These are phyloP conservation scores for Diaporthe batatas DNA, from an alignment of 2,329 filamentous ascomycete species.

Conservation along the genomic window DNA sequence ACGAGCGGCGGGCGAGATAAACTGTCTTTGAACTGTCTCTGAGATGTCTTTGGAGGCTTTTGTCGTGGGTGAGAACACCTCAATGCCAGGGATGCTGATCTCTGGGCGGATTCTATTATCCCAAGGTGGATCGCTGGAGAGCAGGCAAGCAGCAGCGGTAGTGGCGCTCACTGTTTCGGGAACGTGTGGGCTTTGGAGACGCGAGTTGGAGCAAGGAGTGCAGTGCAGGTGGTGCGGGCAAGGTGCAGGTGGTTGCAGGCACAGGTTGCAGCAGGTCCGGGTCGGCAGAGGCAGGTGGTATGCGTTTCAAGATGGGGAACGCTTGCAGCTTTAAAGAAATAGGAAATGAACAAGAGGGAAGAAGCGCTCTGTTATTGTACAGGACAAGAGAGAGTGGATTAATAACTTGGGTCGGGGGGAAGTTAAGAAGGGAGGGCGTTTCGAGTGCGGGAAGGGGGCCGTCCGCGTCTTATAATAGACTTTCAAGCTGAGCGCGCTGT, in stretches of 20 bases:
- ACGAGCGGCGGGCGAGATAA: slow-evolving; percentile 7
- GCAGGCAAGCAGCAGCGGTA: slow-evolving; percentile 27
- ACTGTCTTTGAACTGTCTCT: not conserved
- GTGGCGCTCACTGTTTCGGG: slow-evolving; percentile 12
- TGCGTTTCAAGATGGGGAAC: slow-evolving; percentile 37
- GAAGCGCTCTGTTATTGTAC: slow-evolving; percentile 39
- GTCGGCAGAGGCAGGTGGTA: slow-evolving; percentile 5
- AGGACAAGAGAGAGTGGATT: slow-evolving; percentile 36
- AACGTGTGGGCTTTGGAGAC: slow-evolving; percentile 29
- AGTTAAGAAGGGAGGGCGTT: slow-evolving; percentile 41
- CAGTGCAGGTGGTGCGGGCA: slow-evolving; percentile 14
- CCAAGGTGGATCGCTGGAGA: slow-evolving; percentile 37
- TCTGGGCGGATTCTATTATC: slow-evolving; percentile 36
- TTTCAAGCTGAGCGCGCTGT: slow-evolving; percentile 41
- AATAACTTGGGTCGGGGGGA: slow-evolving; percentile 39
- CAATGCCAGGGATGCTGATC: slow-evolving; percentile 43
- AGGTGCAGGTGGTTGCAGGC: slow-evolving; percentile 24
- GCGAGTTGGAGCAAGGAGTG: slow-evolving; percentile 26
- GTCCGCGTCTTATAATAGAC: slow-evolving; percentile 45
- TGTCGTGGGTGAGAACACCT: slow-evolving; percentile 34
- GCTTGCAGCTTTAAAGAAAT: slow-evolving; percentile 23
- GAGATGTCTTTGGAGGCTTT: slow-evolving; percentile 33
- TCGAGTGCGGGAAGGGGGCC: slow-evolving; percentile 44
- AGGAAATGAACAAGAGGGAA: slow-evolving; percentile 34
- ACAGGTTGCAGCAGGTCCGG: slow-evolving; percentile 22